Conservation (phyloP, 768 basidiomycete genomes). For the Lentinula detonsa region DNA sequence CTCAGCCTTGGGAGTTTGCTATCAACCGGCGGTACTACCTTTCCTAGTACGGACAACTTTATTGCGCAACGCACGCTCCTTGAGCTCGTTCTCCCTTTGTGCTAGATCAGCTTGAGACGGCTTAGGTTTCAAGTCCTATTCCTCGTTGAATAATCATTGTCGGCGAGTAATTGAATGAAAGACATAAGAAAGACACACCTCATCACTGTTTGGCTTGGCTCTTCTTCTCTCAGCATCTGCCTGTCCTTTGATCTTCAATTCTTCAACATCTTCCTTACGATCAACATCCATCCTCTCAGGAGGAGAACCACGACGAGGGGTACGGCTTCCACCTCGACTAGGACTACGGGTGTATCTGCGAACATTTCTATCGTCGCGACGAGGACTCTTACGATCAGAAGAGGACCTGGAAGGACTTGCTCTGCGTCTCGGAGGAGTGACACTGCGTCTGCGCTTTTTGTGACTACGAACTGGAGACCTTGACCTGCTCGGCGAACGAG, state of each 20-base stretch:
- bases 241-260: slow-evolving; percentile 76
- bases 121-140: slow-evolving; percentile 8
- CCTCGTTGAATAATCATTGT: not conserved
- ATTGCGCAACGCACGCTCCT: slow-evolving; percentile 76
- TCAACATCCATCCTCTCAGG: slow-evolving; percentile 32
- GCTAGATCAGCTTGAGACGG: slow-evolving; percentile 43
- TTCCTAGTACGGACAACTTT: slow-evolving; percentile 76
- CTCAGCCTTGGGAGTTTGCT: not conserved
- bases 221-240: slow-evolving; percentile 47
- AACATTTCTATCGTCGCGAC: slow-evolving; percentile 10
- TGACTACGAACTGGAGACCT: slow-evolving; percentile 31
- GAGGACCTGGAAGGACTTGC: slow-evolving; percentile 28
- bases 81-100: slow-evolving; percentile 71
- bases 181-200: not conserved
- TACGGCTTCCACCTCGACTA: slow-evolving; percentile 20
- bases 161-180: not conserved
- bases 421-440: slow-evolving; percentile 28
- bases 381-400: slow-evolving; percentile 21
- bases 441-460: slow-evolving; percentile 36
- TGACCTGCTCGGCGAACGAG: slow-evolving; percentile 33
- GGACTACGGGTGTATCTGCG: slow-evolving; percentile 15
- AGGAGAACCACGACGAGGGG: slow-evolving; percentile 13
- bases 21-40: slow-evolving; percentile 16
- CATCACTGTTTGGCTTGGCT: slow-evolving; percentile 48
- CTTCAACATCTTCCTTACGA: slow-evolving; percentile 24